phyloP scores from a whole-genome alignment of 192 early-diverging fungal species.

The Gaertneriomyces sp. region DNA sequence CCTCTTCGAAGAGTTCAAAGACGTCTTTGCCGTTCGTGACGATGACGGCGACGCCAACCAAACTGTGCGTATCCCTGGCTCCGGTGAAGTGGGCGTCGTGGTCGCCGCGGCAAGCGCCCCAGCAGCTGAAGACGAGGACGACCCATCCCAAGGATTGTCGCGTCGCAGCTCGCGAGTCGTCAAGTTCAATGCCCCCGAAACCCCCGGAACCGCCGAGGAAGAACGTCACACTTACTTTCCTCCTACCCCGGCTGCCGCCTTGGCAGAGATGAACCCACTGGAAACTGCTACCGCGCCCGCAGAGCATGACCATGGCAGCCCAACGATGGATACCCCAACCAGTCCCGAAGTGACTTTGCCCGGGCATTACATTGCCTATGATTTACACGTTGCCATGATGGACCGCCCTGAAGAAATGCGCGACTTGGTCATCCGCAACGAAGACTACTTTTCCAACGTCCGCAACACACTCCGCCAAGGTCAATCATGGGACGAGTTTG shows the following conservation, averaged over 20 bases:
- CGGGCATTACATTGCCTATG: constrained; percentile 31
- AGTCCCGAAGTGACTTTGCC: constrained; percentile 17
- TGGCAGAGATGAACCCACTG: too few species aligned
- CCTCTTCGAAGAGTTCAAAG: constrained; percentile 25
- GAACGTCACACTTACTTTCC: constrained; percentile 16
- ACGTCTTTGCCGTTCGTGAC: constrained; percentile 23
- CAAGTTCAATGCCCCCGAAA: constrained; percentile 10
- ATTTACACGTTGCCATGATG: constrained; percentile 30
- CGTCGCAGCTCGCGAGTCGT: constrained; percentile 19
- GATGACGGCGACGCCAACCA: constrained; percentile 1
- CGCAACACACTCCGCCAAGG: neutral
- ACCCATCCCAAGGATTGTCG: constrained; percentile 8
- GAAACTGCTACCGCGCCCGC: too few species aligned
- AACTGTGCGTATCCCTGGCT: neutral
- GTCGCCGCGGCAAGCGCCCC: neutral
- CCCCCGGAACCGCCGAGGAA: constrained; percentile 6
- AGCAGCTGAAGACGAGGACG: neutral
- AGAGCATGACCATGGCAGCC: neutral
- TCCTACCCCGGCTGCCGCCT: constrained; percentile 18
- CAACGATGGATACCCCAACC: too few species aligned
- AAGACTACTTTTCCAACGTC: constrained; percentile 22
- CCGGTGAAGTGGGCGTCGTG: neutral
- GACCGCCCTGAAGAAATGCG: constrained; percentile 29
- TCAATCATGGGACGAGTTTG: constrained; percentile 11
- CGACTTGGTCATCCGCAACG: constrained; percentile 20